These are phyloP conservation scores for Suillus sp. DNA, from an alignment of 768 basidiomycete genomes.

Conservation along the genomic window DNA sequence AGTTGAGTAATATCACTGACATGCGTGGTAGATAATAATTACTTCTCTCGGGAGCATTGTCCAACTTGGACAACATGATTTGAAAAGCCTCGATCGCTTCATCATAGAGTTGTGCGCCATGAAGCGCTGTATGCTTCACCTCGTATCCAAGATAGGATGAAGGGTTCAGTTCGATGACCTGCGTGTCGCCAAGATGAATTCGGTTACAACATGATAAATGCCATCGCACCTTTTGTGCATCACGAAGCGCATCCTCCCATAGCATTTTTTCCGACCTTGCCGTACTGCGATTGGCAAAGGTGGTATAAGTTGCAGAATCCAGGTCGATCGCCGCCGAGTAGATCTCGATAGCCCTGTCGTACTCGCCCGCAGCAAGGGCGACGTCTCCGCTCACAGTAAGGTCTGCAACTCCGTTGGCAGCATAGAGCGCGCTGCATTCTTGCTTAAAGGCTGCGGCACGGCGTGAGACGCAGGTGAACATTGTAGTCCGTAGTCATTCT, in stretches of 20 bases:
- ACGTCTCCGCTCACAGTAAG: background rate
- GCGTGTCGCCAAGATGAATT: background rate
- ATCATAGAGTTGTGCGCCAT: background rate
- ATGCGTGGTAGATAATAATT: background rate
- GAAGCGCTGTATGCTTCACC: background rate
- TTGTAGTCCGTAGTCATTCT: too few species aligned
- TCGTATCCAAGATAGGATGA: constrained; percentile 1
- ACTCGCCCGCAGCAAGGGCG: background rate
- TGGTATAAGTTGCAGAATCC: background rate
- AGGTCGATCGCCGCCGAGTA: constrained; percentile 3
- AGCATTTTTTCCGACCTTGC: background rate
- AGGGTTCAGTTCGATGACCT: background rate
- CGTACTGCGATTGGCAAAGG: background rate
- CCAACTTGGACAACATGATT: background rate
- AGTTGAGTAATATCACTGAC: background rate
- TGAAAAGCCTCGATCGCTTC: constrained; percentile 1
- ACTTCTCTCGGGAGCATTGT: background rate
- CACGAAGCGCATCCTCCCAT: background rate
- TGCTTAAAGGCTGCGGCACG: background rate
- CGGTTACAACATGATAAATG: background rate
- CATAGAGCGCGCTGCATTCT: background rate
- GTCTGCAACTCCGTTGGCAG: background rate
- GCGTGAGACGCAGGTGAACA: background rate
- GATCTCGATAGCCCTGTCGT: background rate
- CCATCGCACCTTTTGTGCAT: background rate